These are phyloP conservation scores for Starmera dryadoides DNA, from an alignment of 805 yeast species.

Conservation along the genomic window DNA sequence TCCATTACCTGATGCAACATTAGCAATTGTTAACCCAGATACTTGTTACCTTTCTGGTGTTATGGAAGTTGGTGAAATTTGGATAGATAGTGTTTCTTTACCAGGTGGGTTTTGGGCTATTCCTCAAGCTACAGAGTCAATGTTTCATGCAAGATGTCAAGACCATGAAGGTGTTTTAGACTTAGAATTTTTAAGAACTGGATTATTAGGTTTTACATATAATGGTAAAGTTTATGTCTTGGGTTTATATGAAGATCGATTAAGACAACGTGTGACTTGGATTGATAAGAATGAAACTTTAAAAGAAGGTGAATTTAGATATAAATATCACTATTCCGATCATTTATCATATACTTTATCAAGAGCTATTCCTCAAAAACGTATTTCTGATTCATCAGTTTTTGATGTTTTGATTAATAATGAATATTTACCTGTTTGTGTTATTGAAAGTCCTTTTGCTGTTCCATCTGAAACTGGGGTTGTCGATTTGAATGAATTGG, in stretches of 20 bases:
- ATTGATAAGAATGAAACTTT: constrained; percentile 37
- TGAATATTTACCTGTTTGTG: constrained; percentile 78
- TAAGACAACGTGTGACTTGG: constrained; percentile 70
- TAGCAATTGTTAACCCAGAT: constrained; percentile 94
- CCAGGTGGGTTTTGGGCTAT: constrained; percentile 86
- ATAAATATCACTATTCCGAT: constrained; percentile 73
- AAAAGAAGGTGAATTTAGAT: constrained; percentile 15
- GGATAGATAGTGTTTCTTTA: constrained; percentile 92
- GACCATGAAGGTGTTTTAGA: constrained; percentile 66
- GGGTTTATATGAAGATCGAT: constrained; percentile 87
- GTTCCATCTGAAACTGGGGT: constrained; percentile 20
- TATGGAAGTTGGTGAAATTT: constrained; percentile 87
- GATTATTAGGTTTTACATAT: constrained; percentile 80
- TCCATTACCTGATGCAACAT: constrained; percentile 89
- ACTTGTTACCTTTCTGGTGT: constrained; percentile 65
- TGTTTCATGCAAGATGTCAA: constrained; percentile 76
- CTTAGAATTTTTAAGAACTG: constrained; percentile 82
- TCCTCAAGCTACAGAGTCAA: constrained; percentile 58
- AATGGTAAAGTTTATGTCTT: constrained; percentile 84
- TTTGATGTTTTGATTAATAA: constrained; percentile 71
- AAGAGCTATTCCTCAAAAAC: constrained; percentile 54
- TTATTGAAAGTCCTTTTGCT: constrained; percentile 67
- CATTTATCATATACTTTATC: constrained; percentile 84
- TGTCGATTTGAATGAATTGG: constrained; percentile 33
- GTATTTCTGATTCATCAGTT: constrained; percentile 84